Evolutionary conservation across 225 moss, liverwort and hornwort genomes (phyloP), one percentile per base, ranked within the genome.

Genomic region (Antitrichia curtipendula): DNA sequence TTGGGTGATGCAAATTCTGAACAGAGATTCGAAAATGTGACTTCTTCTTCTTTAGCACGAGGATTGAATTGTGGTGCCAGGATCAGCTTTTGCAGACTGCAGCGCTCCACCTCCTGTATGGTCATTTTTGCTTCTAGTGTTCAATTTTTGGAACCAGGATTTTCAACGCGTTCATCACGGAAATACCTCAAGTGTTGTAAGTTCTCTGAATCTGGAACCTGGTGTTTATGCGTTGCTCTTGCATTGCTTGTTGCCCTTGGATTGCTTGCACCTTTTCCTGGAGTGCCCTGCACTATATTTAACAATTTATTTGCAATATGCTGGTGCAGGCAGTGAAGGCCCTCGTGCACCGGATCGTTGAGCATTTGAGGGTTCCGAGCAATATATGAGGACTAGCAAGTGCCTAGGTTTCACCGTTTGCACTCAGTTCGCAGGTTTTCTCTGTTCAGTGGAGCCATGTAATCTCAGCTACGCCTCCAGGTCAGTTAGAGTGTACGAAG

Each of bases 1-100:
- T 53, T 93, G 94, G 91, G 92, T 95, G n/a, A 62, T 93, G 68
- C 90, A 92, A 76, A 92, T 98, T 79, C 72, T 91, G 84, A 91
- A 80, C 29, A 87, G 47, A 68, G 88, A 86, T 54, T 85, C 86
- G 68, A 82, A 38, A 75, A 69, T 34, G 49, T 91, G 89, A 92
- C 18, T 77, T 23, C 49, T 57, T 45, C n/a, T 70, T 74, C 63
- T 40, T 57, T 24, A 63, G 34, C 41, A 76, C 64, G 40, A 65
- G 76, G 81, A 21, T 76, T 36, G 74, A 70, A 53, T 61, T 80
- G 62, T 41, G 62, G n/a, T 69, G 83, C 61, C 75, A 66, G 66
- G 79, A 78, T 78, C 69, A 52, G 52, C 61, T 52, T 34, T 36
- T 45, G 75, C 43, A 76, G 62, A 32, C 61, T 52, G 25, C 78